Evolutionary conservation across 1,284 basidiomycete genomes (phyloP).

Genomic region (Phellopilus nigrolimitatus): DNA sequence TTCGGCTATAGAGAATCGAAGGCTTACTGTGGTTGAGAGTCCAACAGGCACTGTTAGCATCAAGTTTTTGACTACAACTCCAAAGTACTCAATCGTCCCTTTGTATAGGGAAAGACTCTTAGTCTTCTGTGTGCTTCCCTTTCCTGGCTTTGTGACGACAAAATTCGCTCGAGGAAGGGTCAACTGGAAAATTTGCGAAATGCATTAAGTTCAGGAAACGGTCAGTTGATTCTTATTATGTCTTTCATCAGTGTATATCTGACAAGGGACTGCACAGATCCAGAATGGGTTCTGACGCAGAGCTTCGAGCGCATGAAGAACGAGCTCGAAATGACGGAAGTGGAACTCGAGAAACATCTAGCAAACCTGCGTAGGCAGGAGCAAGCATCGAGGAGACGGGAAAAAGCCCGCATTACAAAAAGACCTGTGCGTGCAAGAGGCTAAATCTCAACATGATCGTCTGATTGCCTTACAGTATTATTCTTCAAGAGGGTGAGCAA

Average conservation of each 20-base stretch:
- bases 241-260: not conserved
- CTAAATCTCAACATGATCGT: not conserved
- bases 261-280: slow-evolving; percentile 37
- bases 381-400: slow-evolving; percentile 45
- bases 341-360: slow-evolving; percentile 58
- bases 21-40: slow-evolving; percentile 80
- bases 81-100: not conserved
- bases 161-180: slow-evolving; percentile 60
- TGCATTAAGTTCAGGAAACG: slow-evolving; percentile 32
- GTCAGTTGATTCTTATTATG: slow-evolving; percentile 27
- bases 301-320: slow-evolving; percentile 58
- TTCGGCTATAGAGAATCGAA: slow-evolving; percentile 67
- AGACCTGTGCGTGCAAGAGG: slow-evolving; percentile 41
- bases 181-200: slow-evolving; percentile 39
- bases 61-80: slow-evolving; percentile 10
- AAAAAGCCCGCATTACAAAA: slow-evolving; percentile 54
- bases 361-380: slow-evolving; percentile 58
- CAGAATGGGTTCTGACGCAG: slow-evolving; percentile 80
- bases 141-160: slow-evolving; percentile 75
- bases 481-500: not conserved
- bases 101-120: slow-evolving; percentile 81
- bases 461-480: not conserved
- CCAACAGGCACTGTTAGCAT: slow-evolving; percentile 75
- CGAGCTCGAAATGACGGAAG: slow-evolving; percentile 63
- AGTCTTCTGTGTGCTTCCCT: slow-evolving; percentile 77